Evolutionary conservation across 176 grass and related monocot species (phyloP), one percentile per base, ranked within the genome.

Genomic region (Triticum aestivum): DNA sequence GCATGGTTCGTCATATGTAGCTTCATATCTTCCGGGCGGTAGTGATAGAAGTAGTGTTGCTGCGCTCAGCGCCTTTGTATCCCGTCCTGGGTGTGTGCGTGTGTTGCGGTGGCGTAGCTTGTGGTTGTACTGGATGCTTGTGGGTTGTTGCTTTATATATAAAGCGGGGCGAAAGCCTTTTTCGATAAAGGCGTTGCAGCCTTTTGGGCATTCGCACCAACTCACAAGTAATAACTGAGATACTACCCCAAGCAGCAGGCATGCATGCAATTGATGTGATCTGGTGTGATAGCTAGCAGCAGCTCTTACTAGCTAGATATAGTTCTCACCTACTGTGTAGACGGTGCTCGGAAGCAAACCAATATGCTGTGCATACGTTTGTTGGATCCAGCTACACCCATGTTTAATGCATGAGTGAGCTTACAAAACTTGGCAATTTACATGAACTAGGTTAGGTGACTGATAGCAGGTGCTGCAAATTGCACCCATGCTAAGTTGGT

Each of bases 161-260:
- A 24, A 24, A 24, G 24, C 24, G 24, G 24, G 24, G 24, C 24
- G 24, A 24, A 24, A 24, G 24, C 24, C 24, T 24, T 24, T 24
- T 24, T 24, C 24, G 24, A 24, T 24, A 24, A 89, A 87, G 82
- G 77, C 24, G 73, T 47, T 85, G 86, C 81, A 88, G 85, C 52
- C 77, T 87, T 88, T 88, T 21, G 45, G 26, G 18, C 56, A 54
- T 26, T 45, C 69, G 12, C 61, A 81, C 61, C 69, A 23, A 11
- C 76, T 74, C 2, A 59, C 54, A 21, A 41, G 37, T 58, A 29
- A 45, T 80, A 12, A 45, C 82, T 58, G 42, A 15, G 30, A 68
- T 82, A 71, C 67, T 75, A 34, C 56, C 18, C 7, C 6, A 49
- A 15, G 56, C 47, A 73, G 6, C 56, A 65, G 52, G 18, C 52